Evolutionary conservation across 768 basidiomycete genomes (phyloP).

Genomic region (Podaxis mareebaensis): DNA sequence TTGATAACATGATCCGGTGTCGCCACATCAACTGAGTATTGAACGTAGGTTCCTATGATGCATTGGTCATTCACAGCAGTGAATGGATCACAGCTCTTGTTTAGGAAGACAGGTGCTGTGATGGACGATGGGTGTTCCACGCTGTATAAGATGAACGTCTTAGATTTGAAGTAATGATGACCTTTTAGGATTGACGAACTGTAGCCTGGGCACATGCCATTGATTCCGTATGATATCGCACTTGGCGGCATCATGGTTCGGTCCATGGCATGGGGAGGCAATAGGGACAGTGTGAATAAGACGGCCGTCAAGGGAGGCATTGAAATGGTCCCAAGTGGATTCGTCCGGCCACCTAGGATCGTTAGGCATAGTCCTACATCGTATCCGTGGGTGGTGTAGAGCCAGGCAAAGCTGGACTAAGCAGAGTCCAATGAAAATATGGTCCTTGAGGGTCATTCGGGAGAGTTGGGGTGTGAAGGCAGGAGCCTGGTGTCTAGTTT

Average conservation of each 20-base stretch:
- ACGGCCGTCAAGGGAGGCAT: conserved; percentile 17
- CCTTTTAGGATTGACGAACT: background rate
- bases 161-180: background rate
- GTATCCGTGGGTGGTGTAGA: background rate
- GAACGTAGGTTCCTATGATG: conserved; percentile 14
- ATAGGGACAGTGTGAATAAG: conserved; percentile 14
- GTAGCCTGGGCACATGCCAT: conserved; percentile 6
- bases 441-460: background rate
- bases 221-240: conserved; percentile 1
- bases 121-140: conserved; percentile 6
- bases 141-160: background rate
- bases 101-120: conserved; percentile 14
- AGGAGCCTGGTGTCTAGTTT: too few species aligned
- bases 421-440: background rate
- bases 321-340: conserved; percentile 16
- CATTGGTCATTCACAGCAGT: conserved; percentile 17
- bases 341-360: conserved; percentile 16
- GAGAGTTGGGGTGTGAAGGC: too few species aligned
- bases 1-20: conserved; percentile 21
- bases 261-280: conserved; percentile 10
- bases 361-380: conserved; percentile 10
- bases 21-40: conserved; percentile 23
- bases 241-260: background rate
- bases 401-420: background rate
- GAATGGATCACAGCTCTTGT: conserved; percentile 22